phyloP scores from a whole-genome alignment of 202 grass and related monocot genomes.

The Hordeum pubiflorum region DNA sequence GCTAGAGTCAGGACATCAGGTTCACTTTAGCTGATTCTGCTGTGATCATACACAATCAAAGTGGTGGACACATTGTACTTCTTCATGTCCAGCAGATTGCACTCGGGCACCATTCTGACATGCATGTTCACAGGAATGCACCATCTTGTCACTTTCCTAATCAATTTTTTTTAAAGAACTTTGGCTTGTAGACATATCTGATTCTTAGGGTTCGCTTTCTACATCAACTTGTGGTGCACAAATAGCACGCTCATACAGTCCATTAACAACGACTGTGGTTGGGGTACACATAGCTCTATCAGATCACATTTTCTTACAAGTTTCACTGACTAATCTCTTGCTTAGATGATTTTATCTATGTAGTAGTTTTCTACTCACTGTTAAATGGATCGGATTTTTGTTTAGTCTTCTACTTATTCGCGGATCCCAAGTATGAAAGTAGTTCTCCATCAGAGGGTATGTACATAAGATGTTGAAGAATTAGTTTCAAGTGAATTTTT shows the following conservation, averaged over 20 bases:
- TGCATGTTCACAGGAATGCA: background rate
- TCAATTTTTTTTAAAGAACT: background rate
- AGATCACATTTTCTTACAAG: background rate
- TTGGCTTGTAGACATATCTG: background rate
- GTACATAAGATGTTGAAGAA: background rate
- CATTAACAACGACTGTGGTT: background rate
- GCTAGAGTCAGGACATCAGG: background rate
- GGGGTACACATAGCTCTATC: background rate
- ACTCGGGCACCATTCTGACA: background rate
- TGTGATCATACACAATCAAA: background rate
- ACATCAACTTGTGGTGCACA: background rate
- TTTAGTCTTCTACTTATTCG: background rate
- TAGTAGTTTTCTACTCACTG: background rate
- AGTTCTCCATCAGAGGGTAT: background rate
- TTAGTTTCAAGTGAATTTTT: background rate
- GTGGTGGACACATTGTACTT: background rate
- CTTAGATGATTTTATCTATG: background rate
- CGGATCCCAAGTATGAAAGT: background rate
- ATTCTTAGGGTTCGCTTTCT: background rate
- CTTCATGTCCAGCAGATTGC: background rate
- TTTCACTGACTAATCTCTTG: conserved; percentile 8
- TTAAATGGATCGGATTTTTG: background rate
- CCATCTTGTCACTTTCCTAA: background rate
- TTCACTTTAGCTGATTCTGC: background rate
- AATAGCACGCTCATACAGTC: background rate